Conservation (phyloP, 1,139 yeast genomes). For the Yamadazyma diospyri region DNA sequence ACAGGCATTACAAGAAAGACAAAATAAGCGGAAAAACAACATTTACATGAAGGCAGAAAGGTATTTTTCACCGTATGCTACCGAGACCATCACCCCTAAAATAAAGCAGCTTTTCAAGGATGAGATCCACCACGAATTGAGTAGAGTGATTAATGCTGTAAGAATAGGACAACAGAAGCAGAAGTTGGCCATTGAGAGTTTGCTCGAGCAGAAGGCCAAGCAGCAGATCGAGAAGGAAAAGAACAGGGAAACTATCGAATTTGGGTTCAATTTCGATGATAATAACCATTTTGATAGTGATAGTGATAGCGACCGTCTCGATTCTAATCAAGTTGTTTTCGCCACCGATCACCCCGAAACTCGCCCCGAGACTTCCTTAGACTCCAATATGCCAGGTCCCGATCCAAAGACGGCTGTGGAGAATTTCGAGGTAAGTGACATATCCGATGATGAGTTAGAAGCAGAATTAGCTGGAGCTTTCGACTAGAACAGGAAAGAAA, state of each 20-base stretch:
- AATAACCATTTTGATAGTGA: constrained; percentile 16
- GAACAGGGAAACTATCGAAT: constrained; percentile 21
- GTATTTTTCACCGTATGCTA: constrained; percentile 38
- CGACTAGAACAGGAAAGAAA: too few relatives aligned
- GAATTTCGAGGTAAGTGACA: too few relatives aligned
- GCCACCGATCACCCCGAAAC: constrained; percentile 5
- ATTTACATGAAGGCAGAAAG: constrained; percentile 45
- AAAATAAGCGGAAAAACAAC: constrained; percentile 27
- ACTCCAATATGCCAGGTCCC: too few relatives aligned
- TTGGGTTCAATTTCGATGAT: constrained; percentile 30
- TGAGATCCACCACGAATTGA: constrained; percentile 30
- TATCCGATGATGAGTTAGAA: too few relatives aligned
- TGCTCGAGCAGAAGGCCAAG: constrained; percentile 20
- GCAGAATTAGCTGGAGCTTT: too few relatives aligned
- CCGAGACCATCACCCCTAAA: constrained; percentile 22
- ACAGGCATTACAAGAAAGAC: constrained; percentile 19
- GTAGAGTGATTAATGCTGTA: constrained; percentile 32
- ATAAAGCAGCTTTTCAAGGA: constrained; percentile 12
- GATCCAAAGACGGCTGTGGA: constrained; percentile 1
- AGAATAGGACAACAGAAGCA: constrained; percentile 31
- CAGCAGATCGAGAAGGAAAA: constrained; percentile 19
- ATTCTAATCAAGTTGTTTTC: constrained; percentile 12
- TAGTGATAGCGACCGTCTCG: constrained; percentile 13
- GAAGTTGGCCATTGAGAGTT: constrained; percentile 19
- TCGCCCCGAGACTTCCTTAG: neutral